Base-by-base conservation (phyloP, 2,329 filamentous ascomycete species). In the Colletotrichum sp. region DNA sequence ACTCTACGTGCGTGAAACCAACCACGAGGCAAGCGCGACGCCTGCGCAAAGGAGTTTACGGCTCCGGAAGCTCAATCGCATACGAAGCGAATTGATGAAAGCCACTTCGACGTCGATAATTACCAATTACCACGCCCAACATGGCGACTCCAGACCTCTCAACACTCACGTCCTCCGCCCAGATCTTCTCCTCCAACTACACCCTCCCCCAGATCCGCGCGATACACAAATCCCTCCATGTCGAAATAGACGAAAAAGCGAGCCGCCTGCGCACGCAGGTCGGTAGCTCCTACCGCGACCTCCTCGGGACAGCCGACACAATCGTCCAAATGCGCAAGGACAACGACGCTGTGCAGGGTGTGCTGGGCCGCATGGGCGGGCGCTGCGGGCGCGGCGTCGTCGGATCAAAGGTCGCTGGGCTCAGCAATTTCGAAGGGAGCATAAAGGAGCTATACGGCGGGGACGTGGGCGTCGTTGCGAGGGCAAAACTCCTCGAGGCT, bases 301-400 rank as follows among this genome's bases (percentile, higher is more conserved):
- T 99, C 11, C 92, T 99, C 30, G 95, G 95, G 69, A 98, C 96
- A 0, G 96, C 96, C 71, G 96, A 98, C 85, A 93, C 93, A n/a
- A 99, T 99, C 79, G 94, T 98, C 71, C 91, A 93, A 77, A 98
- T 99, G 95, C 94, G 95, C 79, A 86, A 85, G 52, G 93, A 96
- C 82, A 96, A 97, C 86, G 91, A 93, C 77, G 87, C 88, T 15
- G 93, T 95, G 19, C 95, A 98, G 84, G 87, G 89, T 7, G 91
- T 93, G 49, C 89, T 99, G 68, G 90, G 90, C 19, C 89, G 89
- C 75, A 93, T 98, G 86, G 95, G 95, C 62, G 91, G 91, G 57
- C 91, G 92, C 72, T 98, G 96, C 85, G 96, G 96, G 68, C 91
- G 95, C 49, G 87, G 90, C 69, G 89, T 93, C 30, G 88, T 98